Conservation (phyloP, 106 monocot genomes). For the Platanthera zijinensis region DNA sequence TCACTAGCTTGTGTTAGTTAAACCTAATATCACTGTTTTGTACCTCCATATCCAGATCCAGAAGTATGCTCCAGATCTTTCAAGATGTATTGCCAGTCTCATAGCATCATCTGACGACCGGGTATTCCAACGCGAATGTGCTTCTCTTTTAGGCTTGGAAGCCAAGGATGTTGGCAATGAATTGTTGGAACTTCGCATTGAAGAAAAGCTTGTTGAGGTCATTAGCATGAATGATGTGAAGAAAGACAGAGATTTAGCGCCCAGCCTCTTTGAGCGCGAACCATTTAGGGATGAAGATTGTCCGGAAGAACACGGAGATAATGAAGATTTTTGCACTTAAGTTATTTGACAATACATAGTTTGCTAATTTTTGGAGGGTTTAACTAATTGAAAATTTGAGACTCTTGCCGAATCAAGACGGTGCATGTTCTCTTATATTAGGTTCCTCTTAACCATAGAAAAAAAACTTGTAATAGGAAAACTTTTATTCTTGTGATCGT, state of each 20-base stretch:
- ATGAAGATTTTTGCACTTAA: slow-evolving; percentile 5
- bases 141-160: slow-evolving; percentile 41
- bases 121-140: slow-evolving; percentile 53
- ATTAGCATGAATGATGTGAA: slow-evolving; percentile 48
- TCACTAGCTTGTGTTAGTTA: not conserved
- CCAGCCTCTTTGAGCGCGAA: slow-evolving; percentile 42
- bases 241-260: not conserved
- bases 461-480: no score
- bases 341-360: not conserved
- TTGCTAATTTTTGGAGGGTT: not conserved
- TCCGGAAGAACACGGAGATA: slow-evolving; percentile 3
- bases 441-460: no score
- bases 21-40: not conserved
- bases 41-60: slow-evolving; percentile 28
- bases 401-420: no score
- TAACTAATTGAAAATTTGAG: no score
- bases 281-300: slow-evolving; percentile 16
- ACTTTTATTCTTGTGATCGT: no score
- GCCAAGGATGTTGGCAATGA: slow-evolving; percentile 20
- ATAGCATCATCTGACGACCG: slow-evolving; percentile 55
- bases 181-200: slow-evolving; percentile 39
- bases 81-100: slow-evolving; percentile 50
- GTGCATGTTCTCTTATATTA: no score
- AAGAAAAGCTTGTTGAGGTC: slow-evolving; percentile 34
- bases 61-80: slow-evolving; percentile 52